Evolutionary conservation across 345 rosid genomes (phyloP), one percentile per base, ranked within the genome.

Genomic region (Clarkia xantiana): DNA sequence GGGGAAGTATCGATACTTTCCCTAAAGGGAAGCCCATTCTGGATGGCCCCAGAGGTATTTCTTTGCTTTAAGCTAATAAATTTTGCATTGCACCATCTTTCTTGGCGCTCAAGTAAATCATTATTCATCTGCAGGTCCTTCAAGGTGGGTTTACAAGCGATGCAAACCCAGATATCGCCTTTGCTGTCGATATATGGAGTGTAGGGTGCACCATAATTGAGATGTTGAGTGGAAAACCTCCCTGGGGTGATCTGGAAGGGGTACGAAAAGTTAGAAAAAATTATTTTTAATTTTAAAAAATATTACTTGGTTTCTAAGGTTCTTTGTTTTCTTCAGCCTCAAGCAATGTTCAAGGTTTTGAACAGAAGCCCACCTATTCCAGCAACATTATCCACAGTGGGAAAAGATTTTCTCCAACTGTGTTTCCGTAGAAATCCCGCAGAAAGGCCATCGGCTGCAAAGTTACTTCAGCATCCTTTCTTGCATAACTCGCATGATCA

Each of bases 1-100:
- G 83, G 76, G 45, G 63, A 66, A 52, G 68, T 74, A 11, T 76
- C 61, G 39, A 70, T 74, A 29, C 65, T 79, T 43, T 82, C 91
- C 49, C 58, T 79, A 66, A 79, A 79, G 67, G 91, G 91, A 29
- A 82, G 83, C 58, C 91, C 91, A 9, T 64, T 74, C 65, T 82
- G 91, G 91, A 74, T 82, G 91, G 91, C 91, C 72, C 91, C 86
- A 29, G 91, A 82, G 91, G 91, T 82, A 71, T 14, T 19, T 54
- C 25, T 34, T 42, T 15, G 19, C 7, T 42, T 36, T 3, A n/a
- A 6, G 11, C 46, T 19, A n/a, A 36, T 18, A 42, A 22, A 11
- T 13, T 18, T 29, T 0, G 12, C 11, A 52, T 13, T 14, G 6
- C 11, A 19, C 2, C 20, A 11, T 39, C 11, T 12, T 38, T 47